Conservation (phyloP, 2,329 filamentous ascomycete species). For the Periconia sp. region DNA sequence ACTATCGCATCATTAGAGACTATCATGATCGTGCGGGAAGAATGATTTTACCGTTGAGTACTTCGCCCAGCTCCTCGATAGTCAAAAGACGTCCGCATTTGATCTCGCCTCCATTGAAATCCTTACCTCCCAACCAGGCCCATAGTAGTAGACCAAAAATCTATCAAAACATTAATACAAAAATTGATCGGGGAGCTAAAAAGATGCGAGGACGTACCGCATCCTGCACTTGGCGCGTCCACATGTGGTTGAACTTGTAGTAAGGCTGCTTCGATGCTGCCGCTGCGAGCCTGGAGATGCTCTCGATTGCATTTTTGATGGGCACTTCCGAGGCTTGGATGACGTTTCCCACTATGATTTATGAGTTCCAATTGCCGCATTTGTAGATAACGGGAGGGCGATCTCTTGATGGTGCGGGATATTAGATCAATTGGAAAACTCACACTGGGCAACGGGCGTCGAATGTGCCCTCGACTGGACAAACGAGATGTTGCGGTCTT, state of each 20-base stretch:
- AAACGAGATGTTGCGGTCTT: slow-evolving; percentile 75
- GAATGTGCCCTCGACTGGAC: slow-evolving; percentile 88
- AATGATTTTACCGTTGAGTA: slow-evolving; percentile 66
- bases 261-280: slow-evolving; percentile 87
- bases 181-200: not conserved
- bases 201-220: slow-evolving; percentile 54
- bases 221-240: slow-evolving; percentile 82
- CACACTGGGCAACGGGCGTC: slow-evolving; percentile 68
- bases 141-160: slow-evolving; percentile 61
- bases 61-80: slow-evolving; percentile 81
- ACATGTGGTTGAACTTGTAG: slow-evolving; percentile 95
- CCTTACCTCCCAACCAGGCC: slow-evolving; percentile 80
- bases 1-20: slow-evolving; percentile 55
- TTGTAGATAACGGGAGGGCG: too few species aligned
- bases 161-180: slow-evolving; percentile 36
- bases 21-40: not conserved
- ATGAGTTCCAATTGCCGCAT: slow-evolving; percentile 9
- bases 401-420: not conserved
- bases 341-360: slow-evolving; percentile 64
- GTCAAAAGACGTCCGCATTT: slow-evolving; percentile 71
- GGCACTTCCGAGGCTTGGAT: slow-evolving; percentile 69
- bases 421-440: slow-evolving; percentile 33
- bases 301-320: slow-evolving; percentile 71
- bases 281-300: slow-evolving; percentile 68
- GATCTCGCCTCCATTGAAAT: slow-evolving; percentile 52